A percentile compares a stretch with the other conserved stretches of the same genome.
Conservation (phyloP, 2,329 filamentous ascomycete species). For the Penicillium sp. region DNA sequence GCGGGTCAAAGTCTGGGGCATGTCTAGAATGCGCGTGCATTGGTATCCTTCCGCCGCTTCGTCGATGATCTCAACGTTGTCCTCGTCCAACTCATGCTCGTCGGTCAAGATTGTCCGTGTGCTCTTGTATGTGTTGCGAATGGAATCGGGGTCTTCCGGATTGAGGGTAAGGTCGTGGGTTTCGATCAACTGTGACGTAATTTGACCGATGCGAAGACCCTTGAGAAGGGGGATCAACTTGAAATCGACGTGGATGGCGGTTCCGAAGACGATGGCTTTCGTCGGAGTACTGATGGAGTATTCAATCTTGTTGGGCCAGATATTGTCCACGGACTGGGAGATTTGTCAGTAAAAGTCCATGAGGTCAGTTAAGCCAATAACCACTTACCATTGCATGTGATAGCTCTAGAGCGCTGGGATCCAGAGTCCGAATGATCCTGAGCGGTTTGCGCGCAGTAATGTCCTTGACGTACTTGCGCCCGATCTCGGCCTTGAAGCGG, state of each 20-base stretch:
- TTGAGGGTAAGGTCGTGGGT: constrained; percentile 64
- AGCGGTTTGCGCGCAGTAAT: constrained; percentile 76
- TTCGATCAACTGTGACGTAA: constrained; percentile 79
- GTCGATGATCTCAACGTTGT: constrained; percentile 57
- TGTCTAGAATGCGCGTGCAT: constrained; percentile 59
- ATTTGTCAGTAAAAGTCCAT: constrained; percentile 15
- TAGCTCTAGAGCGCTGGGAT: constrained; percentile 72
- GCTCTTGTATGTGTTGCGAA: constrained; percentile 55
- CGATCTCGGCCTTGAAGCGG: constrained; percentile 84
- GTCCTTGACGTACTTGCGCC: constrained; percentile 87
- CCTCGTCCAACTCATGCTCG: constrained; percentile 68
- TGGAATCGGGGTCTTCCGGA: constrained; percentile 46
- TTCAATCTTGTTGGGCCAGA: constrained; percentile 96
- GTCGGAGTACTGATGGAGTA: constrained; percentile 92
- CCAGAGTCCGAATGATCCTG: constrained; percentile 74
- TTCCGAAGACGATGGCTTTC: constrained; percentile 92
- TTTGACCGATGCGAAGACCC: constrained; percentile 78
- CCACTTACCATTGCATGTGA: constrained; percentile 73
- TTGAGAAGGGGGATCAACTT: constrained; percentile 85
- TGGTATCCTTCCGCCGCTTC: constrained; percentile 62
- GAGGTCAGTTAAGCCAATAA: not conserved
- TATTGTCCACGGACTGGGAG: constrained; percentile 77
- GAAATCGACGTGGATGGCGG: constrained; percentile 79
- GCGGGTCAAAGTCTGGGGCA: constrained; percentile 77
- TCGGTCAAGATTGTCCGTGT: constrained; percentile 66